Percentiles rank a stretch among this genome's conserved stretches.
Evolutionary conservation across 208 protist genomes (phyloP).

Genomic region (Trypanosomatidae sp.): DNA sequence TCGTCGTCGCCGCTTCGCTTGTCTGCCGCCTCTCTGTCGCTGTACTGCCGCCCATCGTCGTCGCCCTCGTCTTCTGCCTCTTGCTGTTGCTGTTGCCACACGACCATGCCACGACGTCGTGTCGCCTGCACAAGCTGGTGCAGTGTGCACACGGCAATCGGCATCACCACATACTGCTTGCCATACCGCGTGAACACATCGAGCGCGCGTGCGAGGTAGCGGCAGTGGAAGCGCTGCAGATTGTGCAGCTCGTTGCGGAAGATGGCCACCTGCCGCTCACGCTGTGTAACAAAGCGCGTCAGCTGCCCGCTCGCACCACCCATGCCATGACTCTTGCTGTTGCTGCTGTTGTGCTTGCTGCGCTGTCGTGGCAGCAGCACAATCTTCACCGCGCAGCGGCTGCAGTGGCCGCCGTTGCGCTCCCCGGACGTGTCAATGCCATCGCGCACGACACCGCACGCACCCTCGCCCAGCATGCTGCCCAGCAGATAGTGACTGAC

Average conservation of each 20-base stretch:
- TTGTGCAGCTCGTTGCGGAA: slow-evolving; percentile 45
- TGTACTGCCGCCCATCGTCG: background rate
- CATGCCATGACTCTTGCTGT: background rate
- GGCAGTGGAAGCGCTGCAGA: slow-evolving; percentile 72
- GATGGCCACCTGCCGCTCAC: slow-evolving; percentile 5
- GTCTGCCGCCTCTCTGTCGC: background rate
- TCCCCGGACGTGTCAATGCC: slow-evolving; percentile 48
- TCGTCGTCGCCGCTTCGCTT: slow-evolving; percentile 1
- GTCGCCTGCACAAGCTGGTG: slow-evolving; percentile 46
- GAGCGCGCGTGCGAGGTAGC: slow-evolving; percentile 51
- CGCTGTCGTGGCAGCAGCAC: slow-evolving; percentile 1
- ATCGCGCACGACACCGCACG: slow-evolving; percentile 64
- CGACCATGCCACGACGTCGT: slow-evolving; percentile 4
- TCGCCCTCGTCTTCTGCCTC: too few relatives aligned
- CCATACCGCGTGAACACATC: slow-evolving; percentile 66
- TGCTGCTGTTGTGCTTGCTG: background rate
- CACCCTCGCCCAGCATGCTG: slow-evolving; percentile 59
- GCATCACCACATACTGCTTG: slow-evolving; percentile 72
- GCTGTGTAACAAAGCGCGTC: slow-evolving; percentile 2
- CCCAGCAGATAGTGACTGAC: slow-evolving; percentile 76
- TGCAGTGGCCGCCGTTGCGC: slow-evolving; percentile 14
- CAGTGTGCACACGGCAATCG: slow-evolving; percentile 66
- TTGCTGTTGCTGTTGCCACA: background rate
- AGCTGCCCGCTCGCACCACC: background rate
- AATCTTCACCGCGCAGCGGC: slow-evolving; percentile 45